Conservation (phyloP, 257 asterid genomes). For the Marsdenia floribunda region DNA sequence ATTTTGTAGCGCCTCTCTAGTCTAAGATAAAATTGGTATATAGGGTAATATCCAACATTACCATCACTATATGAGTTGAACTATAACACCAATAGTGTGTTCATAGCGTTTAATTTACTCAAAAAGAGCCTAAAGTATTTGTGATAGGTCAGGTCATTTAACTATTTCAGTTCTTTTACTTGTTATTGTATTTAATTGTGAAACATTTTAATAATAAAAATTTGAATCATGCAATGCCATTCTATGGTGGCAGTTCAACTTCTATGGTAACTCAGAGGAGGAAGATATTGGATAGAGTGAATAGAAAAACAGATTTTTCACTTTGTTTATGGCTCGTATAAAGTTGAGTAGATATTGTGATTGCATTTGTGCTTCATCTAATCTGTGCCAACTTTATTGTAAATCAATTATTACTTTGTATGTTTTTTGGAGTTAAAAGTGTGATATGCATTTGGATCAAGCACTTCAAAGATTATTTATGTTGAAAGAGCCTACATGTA, state of each 20-base stretch:
- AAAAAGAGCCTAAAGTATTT: not conserved
- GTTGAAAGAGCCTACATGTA: no score
- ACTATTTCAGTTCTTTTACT: not conserved
- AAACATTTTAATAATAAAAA: not conserved
- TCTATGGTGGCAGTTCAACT: not conserved
- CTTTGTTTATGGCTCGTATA: not conserved
- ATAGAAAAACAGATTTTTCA: not conserved
- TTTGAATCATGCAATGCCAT: not conserved
- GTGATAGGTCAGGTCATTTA: not conserved
- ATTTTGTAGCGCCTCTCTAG: not conserved
- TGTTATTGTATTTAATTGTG: not conserved
- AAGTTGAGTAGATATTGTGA: not conserved
- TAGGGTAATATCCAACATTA: not conserved
- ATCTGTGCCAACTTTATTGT: no score
- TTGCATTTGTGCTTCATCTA: not conserved
- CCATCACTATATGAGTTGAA: not conserved
- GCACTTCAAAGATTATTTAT: no score
- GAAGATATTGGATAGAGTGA: not conserved
- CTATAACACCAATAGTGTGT: not conserved
- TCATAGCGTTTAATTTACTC: no score
- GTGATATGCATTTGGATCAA: not conserved
- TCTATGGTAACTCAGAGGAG: not conserved
- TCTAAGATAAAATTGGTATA: not conserved
- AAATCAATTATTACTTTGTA: no score
- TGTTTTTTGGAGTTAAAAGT: not conserved